These are phyloP conservation scores for Phytophthora sp. DNA, from an alignment of 352 stramenopile species.

Conservation along the genomic window DNA sequence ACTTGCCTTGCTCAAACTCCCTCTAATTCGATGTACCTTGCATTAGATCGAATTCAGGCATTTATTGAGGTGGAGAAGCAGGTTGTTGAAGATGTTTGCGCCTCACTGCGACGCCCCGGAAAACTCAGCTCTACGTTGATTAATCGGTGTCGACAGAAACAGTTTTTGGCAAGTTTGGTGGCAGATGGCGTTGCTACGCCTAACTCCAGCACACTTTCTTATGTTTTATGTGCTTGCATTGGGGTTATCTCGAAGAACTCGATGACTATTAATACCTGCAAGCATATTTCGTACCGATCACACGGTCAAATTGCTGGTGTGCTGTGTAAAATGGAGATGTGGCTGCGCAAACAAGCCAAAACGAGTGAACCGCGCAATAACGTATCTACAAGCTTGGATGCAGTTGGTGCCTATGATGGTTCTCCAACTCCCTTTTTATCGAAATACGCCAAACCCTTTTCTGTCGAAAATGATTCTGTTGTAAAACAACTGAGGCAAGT, in stretches of 20 bases:
- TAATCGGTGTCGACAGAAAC: conserved; percentile 14
- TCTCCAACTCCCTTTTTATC: not conserved
- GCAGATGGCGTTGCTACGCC: not conserved
- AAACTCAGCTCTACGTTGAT: not conserved
- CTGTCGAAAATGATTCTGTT: conserved; percentile 42
- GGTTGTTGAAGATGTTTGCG: conserved; percentile 31
- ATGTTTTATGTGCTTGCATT: conserved; percentile 26
- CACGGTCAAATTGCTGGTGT: conserved; percentile 37
- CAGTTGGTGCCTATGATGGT: not conserved
- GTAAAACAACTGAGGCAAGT: conserved; percentile 39
- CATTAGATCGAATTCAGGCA: conserved; percentile 33
- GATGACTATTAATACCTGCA: not conserved
- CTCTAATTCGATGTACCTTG: not conserved
- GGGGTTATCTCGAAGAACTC: conserved; percentile 8
- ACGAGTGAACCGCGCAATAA: conserved; percentile 7
- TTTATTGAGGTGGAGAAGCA: conserved; percentile 52
- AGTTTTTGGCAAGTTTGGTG: conserved; percentile 27
- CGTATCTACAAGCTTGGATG: not conserved
- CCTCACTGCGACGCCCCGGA: conserved; percentile 3
- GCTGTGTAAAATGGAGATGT: conserved; percentile 38
- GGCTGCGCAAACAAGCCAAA: conserved; percentile 31
- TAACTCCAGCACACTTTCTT: conserved; percentile 19
- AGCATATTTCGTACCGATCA: conserved; percentile 19
- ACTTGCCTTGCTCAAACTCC: not conserved
- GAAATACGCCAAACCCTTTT: conserved; percentile 39